Base-by-base conservation (phyloP, 1,284 basidiomycete genomes). In the Peniophora sp. region DNA sequence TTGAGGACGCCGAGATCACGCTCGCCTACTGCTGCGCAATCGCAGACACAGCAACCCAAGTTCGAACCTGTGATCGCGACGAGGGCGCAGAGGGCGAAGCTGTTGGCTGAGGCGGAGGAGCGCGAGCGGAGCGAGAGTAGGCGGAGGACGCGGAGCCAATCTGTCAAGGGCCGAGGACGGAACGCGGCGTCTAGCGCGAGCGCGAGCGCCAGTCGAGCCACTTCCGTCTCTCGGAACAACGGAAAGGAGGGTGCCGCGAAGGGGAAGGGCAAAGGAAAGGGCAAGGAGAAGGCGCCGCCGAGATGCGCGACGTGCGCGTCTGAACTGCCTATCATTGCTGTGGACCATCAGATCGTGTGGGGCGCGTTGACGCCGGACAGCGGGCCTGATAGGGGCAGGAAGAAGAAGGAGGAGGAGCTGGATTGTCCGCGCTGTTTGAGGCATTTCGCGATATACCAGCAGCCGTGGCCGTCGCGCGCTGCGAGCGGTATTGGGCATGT, bases 291-390 rank as follows among this genome's bases (percentile, higher is more conserved):
- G 41, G 20, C 51, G 23, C 17, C 88, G 42, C 85, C 85, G 48
- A 75, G 68, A 9, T 88, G 85, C 57, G 66, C 71, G 59, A 88
- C 82, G 34, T 88, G 85, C 64, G 67, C 65, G 48, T 85, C 78
- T 59, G 68, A 88, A 42, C 62, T 88, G 53, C 85, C 85, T 3
- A 74, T 88, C 52, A 88, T 88, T 55, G 76, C 81, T 49, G 79
- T 88, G 22, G 83, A 87, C 63, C 76, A 74, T 23, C 71, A 81
- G 61, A 75, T 88, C 24, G 81, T 88, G 20, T 88, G 84, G 84
- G 85, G 85, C 11, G 69, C 81, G 37, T 71, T 70, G 41, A 74
- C 81, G 56, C 71, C 65, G 52, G 66, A 73, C 48, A 72, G 69
- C 52, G 72, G 64, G 5, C 27, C 27, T 12, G 64, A 65, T 50